Evolutionary conservation across 768 basidiomycete species (phyloP).

Genomic region (Boletus rex-veris): DNA sequence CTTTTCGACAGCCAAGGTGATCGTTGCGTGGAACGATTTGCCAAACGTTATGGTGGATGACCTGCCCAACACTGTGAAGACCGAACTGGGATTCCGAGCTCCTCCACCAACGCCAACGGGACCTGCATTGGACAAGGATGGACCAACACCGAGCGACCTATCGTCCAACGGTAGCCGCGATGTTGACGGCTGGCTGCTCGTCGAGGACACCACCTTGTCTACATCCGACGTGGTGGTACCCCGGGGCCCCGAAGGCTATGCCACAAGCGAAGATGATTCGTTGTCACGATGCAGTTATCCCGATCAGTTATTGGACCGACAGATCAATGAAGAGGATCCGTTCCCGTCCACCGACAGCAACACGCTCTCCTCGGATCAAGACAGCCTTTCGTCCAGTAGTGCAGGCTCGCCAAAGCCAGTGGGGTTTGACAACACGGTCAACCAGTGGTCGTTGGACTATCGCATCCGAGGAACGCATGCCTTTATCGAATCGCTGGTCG

Average conservation of each 20-base stretch:
- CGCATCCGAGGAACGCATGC: slow-evolving; percentile 10
- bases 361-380: slow-evolving; percentile 8
- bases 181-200: neutral
- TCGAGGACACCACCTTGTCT: slow-evolving; percentile 1
- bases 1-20: slow-evolving; percentile 11
- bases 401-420: neutral
- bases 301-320: neutral
- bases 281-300: neutral
- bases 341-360: neutral
- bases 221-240: slow-evolving; percentile 1
- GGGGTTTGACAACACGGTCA: slow-evolving; percentile 15
- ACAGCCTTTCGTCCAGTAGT: slow-evolving; percentile 9
- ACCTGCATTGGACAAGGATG: slow-evolving; percentile 1
- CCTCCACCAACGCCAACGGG: slow-evolving; percentile 23
- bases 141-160: neutral
- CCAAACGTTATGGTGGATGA: slow-evolving; percentile 21
- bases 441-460: slow-evolving; percentile 24
- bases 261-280: neutral
- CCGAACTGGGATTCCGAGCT: neutral
- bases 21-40: slow-evolving; percentile 23
- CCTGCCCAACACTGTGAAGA: slow-evolving; percentile 9
- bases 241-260: neutral
- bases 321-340: neutral
- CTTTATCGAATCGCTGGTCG: slow-evolving; percentile 16
- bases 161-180: neutral